Conservation (phyloP, 2,329 filamentous ascomycete species). For the Diaporthe eres region DNA sequence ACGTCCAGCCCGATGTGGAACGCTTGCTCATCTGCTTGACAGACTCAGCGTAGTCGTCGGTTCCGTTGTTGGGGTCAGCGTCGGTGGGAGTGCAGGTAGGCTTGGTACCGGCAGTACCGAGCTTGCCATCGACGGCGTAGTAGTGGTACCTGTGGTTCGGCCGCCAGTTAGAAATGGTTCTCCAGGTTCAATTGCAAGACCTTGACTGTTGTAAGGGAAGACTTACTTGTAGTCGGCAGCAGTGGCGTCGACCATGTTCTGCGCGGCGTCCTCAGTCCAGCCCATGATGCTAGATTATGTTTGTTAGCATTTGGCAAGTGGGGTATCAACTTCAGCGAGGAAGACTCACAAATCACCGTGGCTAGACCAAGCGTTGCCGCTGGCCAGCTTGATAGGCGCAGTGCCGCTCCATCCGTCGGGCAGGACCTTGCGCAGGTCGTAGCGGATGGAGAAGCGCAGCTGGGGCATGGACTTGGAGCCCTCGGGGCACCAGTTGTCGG, state of each 20-base stretch:
- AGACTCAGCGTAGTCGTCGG: conserved; percentile 56
- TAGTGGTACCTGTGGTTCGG: conserved; percentile 39
- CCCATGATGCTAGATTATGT: conserved; percentile 53
- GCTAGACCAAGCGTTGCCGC: conserved; percentile 54
- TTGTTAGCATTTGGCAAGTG: neutral
- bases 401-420: conserved; percentile 57
- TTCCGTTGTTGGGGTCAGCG: conserved; percentile 56
- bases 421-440: conserved; percentile 56
- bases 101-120: conserved; percentile 48
- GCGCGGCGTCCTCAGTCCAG: conserved; percentile 57
- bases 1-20: conserved; percentile 17
- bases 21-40: conserved; percentile 45
- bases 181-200: neutral
- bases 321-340: neutral
- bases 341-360: conserved; percentile 57
- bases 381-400: conserved; percentile 56
- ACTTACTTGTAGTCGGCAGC: conserved; percentile 50
- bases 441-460: conserved; percentile 60
- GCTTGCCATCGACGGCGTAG: conserved; percentile 53
- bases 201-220: neutral
- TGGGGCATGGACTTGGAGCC: conserved; percentile 59
- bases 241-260: conserved; percentile 55
- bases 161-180: neutral
- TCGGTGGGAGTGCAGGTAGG: conserved; percentile 56
- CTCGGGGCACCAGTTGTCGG: conserved; percentile 53